Evolutionary conservation across 2,329 filamentous ascomycete genomes (phyloP), one percentile per base, ranked within the genome.

Genomic region (Pseudocercospora musae): DNA sequence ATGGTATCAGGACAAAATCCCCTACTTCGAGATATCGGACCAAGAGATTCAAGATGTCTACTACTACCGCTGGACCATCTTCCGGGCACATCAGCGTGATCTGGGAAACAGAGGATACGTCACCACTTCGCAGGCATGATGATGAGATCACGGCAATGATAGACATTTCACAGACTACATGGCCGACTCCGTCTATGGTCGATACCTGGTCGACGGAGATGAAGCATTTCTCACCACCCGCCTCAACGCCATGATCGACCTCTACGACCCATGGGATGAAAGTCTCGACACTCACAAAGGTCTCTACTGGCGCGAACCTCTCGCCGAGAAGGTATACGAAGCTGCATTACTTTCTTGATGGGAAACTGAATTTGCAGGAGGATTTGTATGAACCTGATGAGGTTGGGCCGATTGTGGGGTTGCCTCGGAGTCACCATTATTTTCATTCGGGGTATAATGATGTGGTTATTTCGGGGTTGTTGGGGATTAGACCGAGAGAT

Each of bases 401-500:
- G n/a, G 73, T 76, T 0, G 71, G 71, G 0, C 76, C 76, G 0
- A 77, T 80, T 25, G 78, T 80, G 2, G 78, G 77, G 0, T 72
- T 80, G 4, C 73, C 75, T 29, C 75, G 78, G 6, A 78, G 76
- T 1, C 77, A 74, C 13, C 78, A 80, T 58, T 80, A 80, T 67
- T 80, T 80, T 70, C 78, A 80, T 69, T 80, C 78, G 1, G 78
- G 78, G 1, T 80, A 75, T 64, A 72, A 77, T 25, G 78, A 80
- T 59, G 71, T 77, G 2, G 69, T 80, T 33, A 71, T 80, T 13
- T 74, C 76, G 0, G 78, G 78, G 0, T 70, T 80, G 2, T 75
- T 80, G 0, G 78, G 78, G 0, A 76, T 80, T 33, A 76, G 78
- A 0, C 75, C 78, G 2, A 73, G 73, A 0, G 70, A 73, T 8